Evolutionary conservation across 805 yeast species (phyloP).

Genomic region (Priceomyces castillae): DNA sequence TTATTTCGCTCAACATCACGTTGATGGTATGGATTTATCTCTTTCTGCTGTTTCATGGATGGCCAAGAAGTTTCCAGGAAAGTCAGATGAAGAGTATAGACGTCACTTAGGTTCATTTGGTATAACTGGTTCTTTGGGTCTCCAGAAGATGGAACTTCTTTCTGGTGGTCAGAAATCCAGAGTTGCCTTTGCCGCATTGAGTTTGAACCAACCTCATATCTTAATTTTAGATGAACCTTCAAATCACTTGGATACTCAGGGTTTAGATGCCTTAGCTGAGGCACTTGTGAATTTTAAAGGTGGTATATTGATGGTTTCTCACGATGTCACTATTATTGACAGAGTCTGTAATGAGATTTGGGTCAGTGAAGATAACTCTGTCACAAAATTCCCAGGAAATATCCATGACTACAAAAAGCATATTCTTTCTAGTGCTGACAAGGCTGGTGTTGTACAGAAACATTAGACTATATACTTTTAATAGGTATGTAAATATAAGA

Average conservation of each 20-base stretch:
- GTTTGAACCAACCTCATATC: constrained; percentile 87
- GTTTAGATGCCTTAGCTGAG: constrained; percentile 91
- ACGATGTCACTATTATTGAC: constrained; percentile 89
- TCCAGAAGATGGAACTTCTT: constrained; percentile 82
- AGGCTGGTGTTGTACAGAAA: constrained; percentile 85
- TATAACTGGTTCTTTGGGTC: constrained; percentile 88
- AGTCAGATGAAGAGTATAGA: constrained; percentile 93
- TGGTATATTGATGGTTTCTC: constrained; percentile 96
- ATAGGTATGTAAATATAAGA: background rate
- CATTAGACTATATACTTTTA: constrained; percentile 47
- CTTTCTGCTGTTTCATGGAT: constrained; percentile 92
- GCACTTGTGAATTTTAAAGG: constrained; percentile 88
- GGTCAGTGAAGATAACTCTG: constrained; percentile 88
- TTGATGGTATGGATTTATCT: constrained; percentile 90
- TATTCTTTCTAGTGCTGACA: constrained; percentile 73
- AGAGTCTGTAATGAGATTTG: constrained; percentile 90
- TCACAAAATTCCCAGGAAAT: constrained; percentile 72
- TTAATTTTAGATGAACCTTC: constrained; percentile 96
- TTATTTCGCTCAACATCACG: constrained; percentile 97
- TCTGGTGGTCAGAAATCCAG: constrained; percentile 99
- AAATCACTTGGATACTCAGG: constrained; percentile 96
- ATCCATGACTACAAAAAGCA: constrained; percentile 89
- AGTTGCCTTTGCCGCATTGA: constrained; percentile 95
- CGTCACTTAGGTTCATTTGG: constrained; percentile 96
- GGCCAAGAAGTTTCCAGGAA: constrained; percentile 86